A percentile compares a stretch with the other conserved stretches of the same genome.
These are phyloP conservation scores for Helicostylum pulchrum DNA, from an alignment of 192 early-diverging fungal genomes.

Conservation along the genomic window DNA sequence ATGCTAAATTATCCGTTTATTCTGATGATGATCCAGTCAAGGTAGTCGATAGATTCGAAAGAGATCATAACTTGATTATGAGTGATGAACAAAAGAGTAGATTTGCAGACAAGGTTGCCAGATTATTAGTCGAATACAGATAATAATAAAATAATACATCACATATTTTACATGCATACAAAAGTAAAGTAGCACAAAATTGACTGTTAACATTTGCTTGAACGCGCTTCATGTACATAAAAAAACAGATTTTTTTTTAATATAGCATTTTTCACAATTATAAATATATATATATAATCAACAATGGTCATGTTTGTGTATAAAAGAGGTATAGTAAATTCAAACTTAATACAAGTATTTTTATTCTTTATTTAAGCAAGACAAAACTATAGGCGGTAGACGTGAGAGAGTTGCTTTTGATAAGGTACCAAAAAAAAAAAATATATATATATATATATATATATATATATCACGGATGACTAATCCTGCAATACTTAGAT, in stretches of 20 bases:
- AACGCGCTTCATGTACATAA: neutral
- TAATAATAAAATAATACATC: neutral
- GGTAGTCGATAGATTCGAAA: conserved; percentile 19
- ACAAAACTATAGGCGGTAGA: conserved; percentile 61
- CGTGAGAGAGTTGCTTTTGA: conserved; percentile 95
- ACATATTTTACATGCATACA: too few species aligned
- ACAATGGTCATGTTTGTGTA: conserved; percentile 35
- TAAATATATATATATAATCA: too few species aligned
- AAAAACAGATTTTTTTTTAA: neutral
- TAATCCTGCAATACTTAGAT: conserved; percentile 40
- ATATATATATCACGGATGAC: neutral
- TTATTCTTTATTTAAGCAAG: neutral
- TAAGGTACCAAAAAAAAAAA: conserved; percentile 58
- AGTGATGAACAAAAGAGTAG: neutral
- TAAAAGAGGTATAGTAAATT: conserved; percentile 35
- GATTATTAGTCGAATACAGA: conserved; percentile 4
- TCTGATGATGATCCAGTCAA: neutral
- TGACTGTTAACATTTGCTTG: neutral
- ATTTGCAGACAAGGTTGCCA: conserved; percentile 8
- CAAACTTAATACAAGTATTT: neutral
- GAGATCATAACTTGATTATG: conserved; percentile 15
- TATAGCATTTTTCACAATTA: too few species aligned
- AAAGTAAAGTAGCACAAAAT: too few species aligned
- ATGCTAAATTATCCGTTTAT: conserved; percentile 20
- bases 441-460: too few species aligned